Conservation (phyloP, 345 rosid genomes). For the Abelmoschus esculentus region DNA sequence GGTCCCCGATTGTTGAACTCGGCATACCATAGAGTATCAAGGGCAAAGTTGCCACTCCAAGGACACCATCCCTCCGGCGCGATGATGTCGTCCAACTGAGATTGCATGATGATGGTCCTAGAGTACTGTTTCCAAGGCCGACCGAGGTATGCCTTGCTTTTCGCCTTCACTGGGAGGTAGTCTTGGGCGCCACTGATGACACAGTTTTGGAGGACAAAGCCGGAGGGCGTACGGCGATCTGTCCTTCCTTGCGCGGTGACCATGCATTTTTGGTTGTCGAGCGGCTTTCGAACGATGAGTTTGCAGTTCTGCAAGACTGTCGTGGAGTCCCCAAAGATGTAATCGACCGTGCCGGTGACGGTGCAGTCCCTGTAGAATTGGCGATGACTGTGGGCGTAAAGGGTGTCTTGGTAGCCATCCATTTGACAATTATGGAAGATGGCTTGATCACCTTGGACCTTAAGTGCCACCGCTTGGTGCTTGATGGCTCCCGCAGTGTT, state of each 20-base stretch:
- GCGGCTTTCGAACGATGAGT: conserved; percentile 45
- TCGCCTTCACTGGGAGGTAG: conserved; percentile 28
- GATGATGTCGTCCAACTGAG: conserved; percentile 40
- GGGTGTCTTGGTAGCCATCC: conserved; percentile 66
- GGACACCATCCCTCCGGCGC: conserved; percentile 58
- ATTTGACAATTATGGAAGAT: conserved; percentile 48
- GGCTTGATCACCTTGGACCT: conserved; percentile 45
- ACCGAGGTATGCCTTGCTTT: conserved; percentile 49
- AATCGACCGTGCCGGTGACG: conserved; percentile 58
- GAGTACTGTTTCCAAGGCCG: conserved; percentile 63
- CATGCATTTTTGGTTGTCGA: conserved; percentile 35
- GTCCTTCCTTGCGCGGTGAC: conserved; percentile 66
- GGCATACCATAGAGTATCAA: conserved; percentile 45
- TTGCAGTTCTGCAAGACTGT: conserved; percentile 58
- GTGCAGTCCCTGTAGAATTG: conserved; percentile 74
- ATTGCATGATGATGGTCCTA: conserved; percentile 51
- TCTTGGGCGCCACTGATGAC: conserved; percentile 37
- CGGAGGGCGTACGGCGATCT: conserved; percentile 30
- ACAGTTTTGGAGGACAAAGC: conserved; percentile 57
- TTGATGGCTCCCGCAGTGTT: conserved; percentile 57
- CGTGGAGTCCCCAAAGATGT: conserved; percentile 54
- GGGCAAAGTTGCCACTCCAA: conserved; percentile 36
- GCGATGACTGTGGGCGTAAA: conserved; percentile 54
- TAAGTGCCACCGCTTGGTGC: conserved; percentile 67
- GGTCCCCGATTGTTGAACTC: conserved; percentile 57